Evolutionary conservation across 1,139 yeast species (phyloP), one percentile per base, ranked within the genome.

Genomic region (Suhomyces atakaporum): DNA sequence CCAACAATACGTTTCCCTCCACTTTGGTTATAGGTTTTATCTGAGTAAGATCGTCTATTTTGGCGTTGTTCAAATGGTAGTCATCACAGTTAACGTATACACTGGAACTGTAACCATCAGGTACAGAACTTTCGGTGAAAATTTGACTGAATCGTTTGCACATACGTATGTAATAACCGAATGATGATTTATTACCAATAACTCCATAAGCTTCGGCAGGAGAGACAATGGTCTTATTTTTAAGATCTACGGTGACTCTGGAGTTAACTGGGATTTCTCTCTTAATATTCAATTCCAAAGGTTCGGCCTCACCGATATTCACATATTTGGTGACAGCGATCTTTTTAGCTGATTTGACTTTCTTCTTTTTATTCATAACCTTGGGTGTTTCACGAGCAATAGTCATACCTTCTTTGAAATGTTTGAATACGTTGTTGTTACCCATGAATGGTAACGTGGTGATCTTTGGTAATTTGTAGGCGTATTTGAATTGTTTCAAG

Each of bases 141-240:
- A 89, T 62, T 12, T 79, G 68, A 31, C 79, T 76, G 50, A 88
- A 81, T 8, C 66, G 57, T 33, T 68, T 66, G 3, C 85, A 86
- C 12, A 83, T 63, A 39, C 97, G 69, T 3, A 89, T 90, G 42
- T 74, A 77, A 58, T 84, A 89, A 0, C 95, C 96, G 58, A 81
- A 85, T 5, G 83, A 68, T 6, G 78, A 68, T 43, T 73, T 73
- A 25, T 76, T 73, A 0, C 89, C 89, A 4, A 67, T 62, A 3
- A 61, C 51, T 1, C 85, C 86, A 53, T 86, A 87, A 0, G 95
- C 95, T 33, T 76, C 79, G 12, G 64, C 49, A 3, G 95, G 89
- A 1, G 90, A 77, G 0, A 86, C 94, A 6, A 87, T 77, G 38
- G 74, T 75, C 39, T 72, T 73, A 20, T 75, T 75, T 36, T 76